phyloP scores from a whole-genome alignment of 345 rosid genomes.

The Erucastrum elatum region DNA sequence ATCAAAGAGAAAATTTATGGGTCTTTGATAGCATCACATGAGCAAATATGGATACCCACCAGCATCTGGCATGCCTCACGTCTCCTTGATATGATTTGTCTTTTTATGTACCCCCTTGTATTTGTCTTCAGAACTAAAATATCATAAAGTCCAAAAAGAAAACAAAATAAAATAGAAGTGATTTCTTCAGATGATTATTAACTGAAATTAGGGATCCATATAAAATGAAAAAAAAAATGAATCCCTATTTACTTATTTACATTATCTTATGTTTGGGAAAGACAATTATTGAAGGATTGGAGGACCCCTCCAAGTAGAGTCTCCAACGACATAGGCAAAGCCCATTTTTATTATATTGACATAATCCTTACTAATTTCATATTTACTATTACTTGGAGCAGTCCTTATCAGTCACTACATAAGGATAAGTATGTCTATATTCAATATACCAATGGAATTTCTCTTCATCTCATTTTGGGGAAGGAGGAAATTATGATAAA shows the following conservation, averaged over 20 bases:
- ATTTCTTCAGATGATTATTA: neutral
- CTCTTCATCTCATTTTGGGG: neutral
- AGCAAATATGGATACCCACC: conserved; percentile 45
- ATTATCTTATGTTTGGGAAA: neutral
- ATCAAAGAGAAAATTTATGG: conserved; percentile 12
- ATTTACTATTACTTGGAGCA: neutral
- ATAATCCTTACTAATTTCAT: conserved; percentile 2
- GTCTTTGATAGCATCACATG: conserved; percentile 43
- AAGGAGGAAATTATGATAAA: neutral
- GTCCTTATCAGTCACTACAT: conserved; percentile 3
- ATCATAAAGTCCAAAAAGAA: neutral
- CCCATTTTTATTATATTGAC: neutral
- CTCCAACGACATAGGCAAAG: neutral
- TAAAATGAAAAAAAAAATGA: neutral
- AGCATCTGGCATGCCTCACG: conserved; percentile 35
- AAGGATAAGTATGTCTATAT: neutral
- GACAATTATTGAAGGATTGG: neutral
- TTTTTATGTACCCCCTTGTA: conserved; percentile 26
- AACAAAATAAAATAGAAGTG: neutral
- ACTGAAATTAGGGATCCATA: neutral
- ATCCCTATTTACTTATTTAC: neutral
- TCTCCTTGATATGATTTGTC: conserved; percentile 32
- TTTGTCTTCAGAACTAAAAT: conserved; percentile 9
- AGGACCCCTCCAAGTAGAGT: neutral
- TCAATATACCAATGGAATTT: neutral